Evolutionary conservation across 129 eudicot species (phyloP), one percentile per base, ranked within the genome.

Genomic region (Flaveria robusta): DNA sequence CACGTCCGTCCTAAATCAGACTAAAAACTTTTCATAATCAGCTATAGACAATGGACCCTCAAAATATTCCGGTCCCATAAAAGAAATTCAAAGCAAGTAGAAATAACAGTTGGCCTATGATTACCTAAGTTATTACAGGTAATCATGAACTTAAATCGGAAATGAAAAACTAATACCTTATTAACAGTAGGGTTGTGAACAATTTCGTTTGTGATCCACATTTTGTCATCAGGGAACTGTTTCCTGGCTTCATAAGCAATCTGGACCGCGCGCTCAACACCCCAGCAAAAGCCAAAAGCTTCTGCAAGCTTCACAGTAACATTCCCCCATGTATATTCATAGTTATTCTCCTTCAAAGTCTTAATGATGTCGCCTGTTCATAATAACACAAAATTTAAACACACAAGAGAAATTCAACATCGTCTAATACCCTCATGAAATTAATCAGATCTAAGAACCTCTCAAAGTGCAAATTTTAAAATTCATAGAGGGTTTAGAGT

Each of bases 121-220:
- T 27, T 62, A 34, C 42, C 39, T 5, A 34, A 34, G 12, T 1
- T 34, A 50, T 24, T 27, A 75, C 65, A 65, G 27, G 12, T 10
- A 39, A 74, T 39, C 27, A 75, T 39, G 6, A 63, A 64, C 43
- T 37, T 47, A 37, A 66, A 23, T 24, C 66, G 19, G n/a, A 4
- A 24, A 55, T 20, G 39, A 5, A 13, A n/a, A 68, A 5, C 7
- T 16, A 16, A 76, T 80, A 91, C 97, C 97, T 86, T 88, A 50
- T 91, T 94, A 75, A 94, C 98, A 76, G 96, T 94, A 7, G 98
- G 98, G 12, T 91, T 94, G 82, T 94, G 98, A 78, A 94, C 89
- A 34, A 94, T 94, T 77, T 94, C 92, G 59, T 94, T 94, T 9
- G 98, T 94, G 52, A 94, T 79, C 98, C 98, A 94, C 10, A 94